Conservation (phyloP, 768 basidiomycete genomes). For the Favolaschia claudopus region DNA sequence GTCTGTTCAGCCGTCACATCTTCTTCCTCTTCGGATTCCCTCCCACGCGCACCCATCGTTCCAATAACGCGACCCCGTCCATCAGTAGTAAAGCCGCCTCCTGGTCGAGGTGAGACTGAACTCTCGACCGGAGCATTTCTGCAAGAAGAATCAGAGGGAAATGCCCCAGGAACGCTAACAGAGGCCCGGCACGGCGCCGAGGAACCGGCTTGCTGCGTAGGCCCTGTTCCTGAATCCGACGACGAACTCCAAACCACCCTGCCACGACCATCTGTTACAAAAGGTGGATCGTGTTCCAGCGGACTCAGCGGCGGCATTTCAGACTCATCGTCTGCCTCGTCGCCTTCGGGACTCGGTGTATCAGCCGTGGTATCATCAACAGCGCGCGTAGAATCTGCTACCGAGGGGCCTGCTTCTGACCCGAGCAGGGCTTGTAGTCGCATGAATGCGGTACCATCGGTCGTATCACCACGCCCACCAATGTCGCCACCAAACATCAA, state of each 20-base stretch:
- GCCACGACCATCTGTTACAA: slow-evolving; percentile 71
- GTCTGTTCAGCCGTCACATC: not conserved
- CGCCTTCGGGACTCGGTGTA: slow-evolving; percentile 3
- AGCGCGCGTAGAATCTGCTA: not conserved
- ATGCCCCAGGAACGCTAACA: slow-evolving; percentile 6
- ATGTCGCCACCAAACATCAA: slow-evolving; percentile 13
- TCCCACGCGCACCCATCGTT: not conserved
- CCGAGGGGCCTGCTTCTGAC: not conserved
- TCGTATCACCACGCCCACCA: not conserved
- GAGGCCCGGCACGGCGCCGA: slow-evolving; percentile 8
- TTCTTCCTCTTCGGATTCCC: slow-evolving; percentile 20
- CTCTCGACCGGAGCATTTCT: slow-evolving; percentile 10
- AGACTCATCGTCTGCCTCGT: slow-evolving; percentile 28
- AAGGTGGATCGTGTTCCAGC: slow-evolving; percentile 50
- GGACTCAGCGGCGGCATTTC: slow-evolving; percentile 27
- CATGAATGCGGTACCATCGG: not conserved
- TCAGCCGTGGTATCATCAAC: not conserved
- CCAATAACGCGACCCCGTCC: slow-evolving; percentile 29
- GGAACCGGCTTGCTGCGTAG: slow-evolving; percentile 19
- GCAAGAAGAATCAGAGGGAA: not conserved
- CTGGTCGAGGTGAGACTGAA: slow-evolving; percentile 11
- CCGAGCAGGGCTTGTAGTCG: slow-evolving; percentile 3
- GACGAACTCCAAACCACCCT: slow-evolving; percentile 59
- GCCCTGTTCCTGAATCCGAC: slow-evolving; percentile 18
- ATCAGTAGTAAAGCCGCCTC: slow-evolving; percentile 19